Evolutionary conservation across 345 rosid species (phyloP).

Genomic region (Citrus cavaleriei): DNA sequence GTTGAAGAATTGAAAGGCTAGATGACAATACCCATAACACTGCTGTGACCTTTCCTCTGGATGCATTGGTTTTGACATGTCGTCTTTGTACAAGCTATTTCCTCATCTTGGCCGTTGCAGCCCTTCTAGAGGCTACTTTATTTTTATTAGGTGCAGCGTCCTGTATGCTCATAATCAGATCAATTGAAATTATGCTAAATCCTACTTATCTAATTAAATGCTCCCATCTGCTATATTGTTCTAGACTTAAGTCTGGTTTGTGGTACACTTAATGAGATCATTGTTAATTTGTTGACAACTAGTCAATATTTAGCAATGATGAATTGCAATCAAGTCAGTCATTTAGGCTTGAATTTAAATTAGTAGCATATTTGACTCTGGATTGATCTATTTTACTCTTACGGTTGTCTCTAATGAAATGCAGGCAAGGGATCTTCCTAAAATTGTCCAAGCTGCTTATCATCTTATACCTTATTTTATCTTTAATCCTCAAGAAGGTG

Average conservation of each 20-base stretch:
- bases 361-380: neutral
- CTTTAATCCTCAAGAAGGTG: constrained; percentile 86
- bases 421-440: constrained; percentile 96
- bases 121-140: neutral
- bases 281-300: neutral
- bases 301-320: neutral
- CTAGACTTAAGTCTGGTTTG: neutral
- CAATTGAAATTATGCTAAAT: neutral
- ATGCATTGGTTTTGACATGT: too few species aligned
- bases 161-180: neutral
- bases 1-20: neutral
- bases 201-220: neutral
- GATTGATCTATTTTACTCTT: neutral
- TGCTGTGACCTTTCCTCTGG: too few species aligned
- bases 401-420: constrained; percentile 7
- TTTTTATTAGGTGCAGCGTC: neutral
- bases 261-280: neutral
- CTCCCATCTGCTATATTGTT: neutral
- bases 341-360: neutral
- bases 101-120: neutral
- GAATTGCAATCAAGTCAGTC: neutral
- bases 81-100: neutral
- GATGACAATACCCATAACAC: too few species aligned
- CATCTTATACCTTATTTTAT: constrained; percentile 82
- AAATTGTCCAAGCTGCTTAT: constrained; percentile 74